Base-by-base conservation (phyloP, 1,284 basidiomycete species). In the Somion occarium region DNA sequence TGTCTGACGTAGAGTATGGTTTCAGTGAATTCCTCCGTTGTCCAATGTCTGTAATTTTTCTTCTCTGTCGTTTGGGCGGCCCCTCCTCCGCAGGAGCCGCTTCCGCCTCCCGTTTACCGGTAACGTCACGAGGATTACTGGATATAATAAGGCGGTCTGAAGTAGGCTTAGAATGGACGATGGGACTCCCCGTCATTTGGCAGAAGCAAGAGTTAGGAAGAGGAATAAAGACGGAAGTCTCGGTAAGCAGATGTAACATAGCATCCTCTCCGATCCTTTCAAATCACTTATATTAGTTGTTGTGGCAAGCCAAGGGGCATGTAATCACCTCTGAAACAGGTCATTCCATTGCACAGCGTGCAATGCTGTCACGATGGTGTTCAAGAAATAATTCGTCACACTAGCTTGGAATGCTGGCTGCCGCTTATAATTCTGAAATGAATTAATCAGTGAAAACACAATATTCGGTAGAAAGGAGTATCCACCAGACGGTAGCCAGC, bases 121-220 rank as follows among this genome's bases (percentile, higher is more conserved):
- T 23, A 22, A 18, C n/a, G n/a, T n/a, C 30, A 34, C 7, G 30
- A 34, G 30, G 30, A 7, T 15, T 34, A 15, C n/a, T 39, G 38
- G 4, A 20, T 39, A 15, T 39, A 18, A 39, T 23, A 72, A 11
- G 75, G 69, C 25, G 64, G 67, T 41, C 79, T 80, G 56, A 20
- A 13, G 69, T 68, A n/a, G 15, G 70, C 69, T 3, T 62, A 61
- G 13, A 74, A 56, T 80, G 73, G 15, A 82, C 69, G 9, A 94
- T 61, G 1, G 86, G 82, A 27, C 76, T 72, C 2, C 92, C 93
- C 0, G 84, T 81, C 53, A 93, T 64, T 65, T 95, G 92, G 54
- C 85, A 88, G 13, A 87, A 76, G 61, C 88, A 93, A n/a, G 79
- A 81, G 57, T 92, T 91, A 0, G 85, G 82, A 5, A 95, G 63